Conservation (phyloP, 1,139 yeast species). For the Saccharomycopsis crataegensis region DNA sequence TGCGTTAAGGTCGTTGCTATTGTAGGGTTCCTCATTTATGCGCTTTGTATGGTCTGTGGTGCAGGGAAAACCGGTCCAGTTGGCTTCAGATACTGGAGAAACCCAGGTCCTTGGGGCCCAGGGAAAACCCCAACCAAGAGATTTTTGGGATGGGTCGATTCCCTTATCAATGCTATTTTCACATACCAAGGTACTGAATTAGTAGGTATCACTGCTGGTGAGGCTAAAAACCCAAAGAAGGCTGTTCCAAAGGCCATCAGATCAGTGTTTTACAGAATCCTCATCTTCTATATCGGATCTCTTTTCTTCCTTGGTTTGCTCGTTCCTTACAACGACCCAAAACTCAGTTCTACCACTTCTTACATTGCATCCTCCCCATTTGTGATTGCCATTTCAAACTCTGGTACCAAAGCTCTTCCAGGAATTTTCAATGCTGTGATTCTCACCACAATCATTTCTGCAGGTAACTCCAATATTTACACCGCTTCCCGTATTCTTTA, state of each 20-base stretch:
- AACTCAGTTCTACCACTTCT: slow-evolving; percentile 36
- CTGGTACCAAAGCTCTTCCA: slow-evolving; percentile 64
- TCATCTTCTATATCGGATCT: slow-evolving; percentile 72
- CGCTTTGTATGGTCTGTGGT: slow-evolving; percentile 70
- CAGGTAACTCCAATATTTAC: slow-evolving; percentile 77
- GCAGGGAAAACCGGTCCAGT: slow-evolving; percentile 66
- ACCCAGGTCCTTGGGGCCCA: slow-evolving; percentile 82
- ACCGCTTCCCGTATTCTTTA: slow-evolving; percentile 68
- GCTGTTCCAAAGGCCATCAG: slow-evolving; percentile 81
- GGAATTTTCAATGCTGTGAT: slow-evolving; percentile 73
- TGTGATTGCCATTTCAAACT: slow-evolving; percentile 53
- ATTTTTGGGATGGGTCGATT: slow-evolving; percentile 62
- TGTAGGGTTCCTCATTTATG: slow-evolving; percentile 63
- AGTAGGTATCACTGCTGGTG: slow-evolving; percentile 87
- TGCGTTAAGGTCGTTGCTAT: slow-evolving; percentile 65
- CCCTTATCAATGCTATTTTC: slow-evolving; percentile 65
- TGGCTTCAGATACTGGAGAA: slow-evolving; percentile 85
- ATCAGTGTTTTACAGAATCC: slow-evolving; percentile 73
- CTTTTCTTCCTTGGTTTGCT: slow-evolving; percentile 76
- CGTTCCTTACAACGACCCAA: slow-evolving; percentile 70
- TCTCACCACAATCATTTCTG: slow-evolving; percentile 60
- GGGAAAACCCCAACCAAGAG: slow-evolving; percentile 58
- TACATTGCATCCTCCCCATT: slow-evolving; percentile 71
- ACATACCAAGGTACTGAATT: slow-evolving; percentile 83
- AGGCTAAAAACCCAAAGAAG: slow-evolving; percentile 72